phyloP scores from a whole-genome alignment of 495 filamentous ascomycete genomes.

The Xylaria palmicola region DNA sequence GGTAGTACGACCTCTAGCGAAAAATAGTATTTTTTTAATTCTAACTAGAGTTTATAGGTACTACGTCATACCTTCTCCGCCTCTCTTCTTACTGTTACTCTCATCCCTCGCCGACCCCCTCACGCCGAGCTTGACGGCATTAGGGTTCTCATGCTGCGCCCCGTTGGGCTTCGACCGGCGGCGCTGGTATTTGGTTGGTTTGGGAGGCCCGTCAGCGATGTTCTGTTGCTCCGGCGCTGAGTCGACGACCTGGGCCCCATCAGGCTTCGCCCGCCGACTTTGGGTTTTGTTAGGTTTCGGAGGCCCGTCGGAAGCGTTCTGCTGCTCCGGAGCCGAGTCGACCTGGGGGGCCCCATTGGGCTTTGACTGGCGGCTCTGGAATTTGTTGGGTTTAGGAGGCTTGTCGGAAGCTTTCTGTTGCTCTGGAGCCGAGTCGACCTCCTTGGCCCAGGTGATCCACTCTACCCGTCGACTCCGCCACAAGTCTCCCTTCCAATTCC shows the following conservation, averaged over 20 bases:
- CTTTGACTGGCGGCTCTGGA: background rate
- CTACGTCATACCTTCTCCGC: background rate
- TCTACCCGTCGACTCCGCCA: slow-evolving; percentile 62
- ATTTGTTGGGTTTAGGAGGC: slow-evolving; percentile 7
- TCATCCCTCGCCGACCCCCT: slow-evolving; percentile 1
- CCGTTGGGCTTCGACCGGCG: background rate
- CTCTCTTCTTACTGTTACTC: background rate
- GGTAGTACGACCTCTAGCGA: too few relatives aligned
- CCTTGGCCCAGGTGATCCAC: slow-evolving; percentile 70
- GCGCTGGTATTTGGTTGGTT: background rate
- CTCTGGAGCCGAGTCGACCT: slow-evolving; percentile 30
- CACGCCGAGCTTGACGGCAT: background rate
- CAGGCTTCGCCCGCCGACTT: background rate
- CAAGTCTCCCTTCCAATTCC: slow-evolving; percentile 88
- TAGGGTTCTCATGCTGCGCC: slow-evolving; percentile 9
- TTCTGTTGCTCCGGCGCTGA: slow-evolving; percentile 15
- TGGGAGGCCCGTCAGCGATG: background rate
- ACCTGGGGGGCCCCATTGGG: slow-evolving; percentile 17
- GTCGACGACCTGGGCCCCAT: slow-evolving; percentile 57
- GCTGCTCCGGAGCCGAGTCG: slow-evolving; percentile 25
- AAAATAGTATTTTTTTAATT: too few relatives aligned
- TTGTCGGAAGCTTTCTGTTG: background rate
- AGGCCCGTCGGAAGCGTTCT: background rate
- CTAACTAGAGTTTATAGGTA: background rate
- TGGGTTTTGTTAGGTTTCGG: slow-evolving; percentile 6